Conservation (phyloP, 805 yeast genomes). For the Yamadazyma phyllophila region DNA sequence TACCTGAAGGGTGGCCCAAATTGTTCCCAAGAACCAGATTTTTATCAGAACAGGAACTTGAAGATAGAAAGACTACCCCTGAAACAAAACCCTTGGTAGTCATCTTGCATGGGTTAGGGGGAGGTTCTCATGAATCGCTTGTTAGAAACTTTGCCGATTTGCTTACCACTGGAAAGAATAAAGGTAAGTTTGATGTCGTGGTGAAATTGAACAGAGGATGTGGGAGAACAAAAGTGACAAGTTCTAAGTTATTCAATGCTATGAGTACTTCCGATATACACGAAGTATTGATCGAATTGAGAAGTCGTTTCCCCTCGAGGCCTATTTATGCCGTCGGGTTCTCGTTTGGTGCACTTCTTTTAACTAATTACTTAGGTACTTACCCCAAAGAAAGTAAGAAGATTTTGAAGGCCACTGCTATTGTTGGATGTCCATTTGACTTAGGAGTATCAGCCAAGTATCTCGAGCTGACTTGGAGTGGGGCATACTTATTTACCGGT, state of each 20-base stretch:
- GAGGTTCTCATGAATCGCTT: slow-evolving; percentile 81
- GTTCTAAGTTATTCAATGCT: slow-evolving; percentile 69
- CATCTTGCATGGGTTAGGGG: slow-evolving; percentile 74
- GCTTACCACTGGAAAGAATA: slow-evolving; percentile 28
- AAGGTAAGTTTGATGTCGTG: slow-evolving; percentile 54
- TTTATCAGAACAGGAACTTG: slow-evolving; percentile 46
- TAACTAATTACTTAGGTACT: slow-evolving; percentile 72
- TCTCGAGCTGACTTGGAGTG: slow-evolving; percentile 39
- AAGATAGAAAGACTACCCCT: slow-evolving; percentile 9
- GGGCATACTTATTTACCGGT: slow-evolving; percentile 33
- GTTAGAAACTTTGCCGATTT: slow-evolving; percentile 56
- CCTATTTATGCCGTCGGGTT: slow-evolving; percentile 73
- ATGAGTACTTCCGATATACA: slow-evolving; percentile 70
- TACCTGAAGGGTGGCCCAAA: slow-evolving; percentile 34
- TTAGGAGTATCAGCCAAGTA: slow-evolving; percentile 47
- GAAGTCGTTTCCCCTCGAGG: slow-evolving; percentile 51
- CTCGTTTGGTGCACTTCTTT: slow-evolving; percentile 73
- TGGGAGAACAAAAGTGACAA: slow-evolving; percentile 62
- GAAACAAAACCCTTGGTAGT: slow-evolving; percentile 55
- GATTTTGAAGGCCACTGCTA: slow-evolving; percentile 47
- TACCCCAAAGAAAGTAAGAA: slow-evolving; percentile 43
- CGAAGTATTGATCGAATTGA: slow-evolving; percentile 50
- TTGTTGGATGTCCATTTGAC: slow-evolving; percentile 76
- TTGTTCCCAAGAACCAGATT: slow-evolving; percentile 56
- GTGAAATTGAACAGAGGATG: slow-evolving; percentile 80